Evolutionary conservation across 2,329 filamentous ascomycete species (phyloP).

Genomic region (Talaromyces atroroseus): DNA sequence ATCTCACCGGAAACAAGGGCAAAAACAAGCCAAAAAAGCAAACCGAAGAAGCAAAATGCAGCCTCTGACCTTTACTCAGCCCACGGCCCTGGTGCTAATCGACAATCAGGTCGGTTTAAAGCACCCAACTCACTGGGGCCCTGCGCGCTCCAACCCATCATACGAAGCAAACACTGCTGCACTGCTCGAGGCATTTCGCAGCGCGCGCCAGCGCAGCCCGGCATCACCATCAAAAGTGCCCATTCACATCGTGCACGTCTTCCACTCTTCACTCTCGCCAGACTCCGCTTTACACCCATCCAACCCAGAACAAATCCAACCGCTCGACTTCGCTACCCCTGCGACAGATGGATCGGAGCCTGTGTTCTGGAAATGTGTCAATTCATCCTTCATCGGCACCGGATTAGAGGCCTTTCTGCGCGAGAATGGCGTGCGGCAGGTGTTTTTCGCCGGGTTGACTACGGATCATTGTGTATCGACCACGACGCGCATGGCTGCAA

Average conservation of each 20-base stretch:
- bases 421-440: constrained; percentile 29
- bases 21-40: not conserved
- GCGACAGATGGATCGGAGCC: constrained; percentile 30
- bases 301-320: constrained; percentile 22
- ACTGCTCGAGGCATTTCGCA: constrained; percentile 34
- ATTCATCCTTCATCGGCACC: constrained; percentile 45
- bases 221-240: not conserved
- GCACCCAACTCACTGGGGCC: constrained; percentile 37
- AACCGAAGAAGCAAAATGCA: not conserved
- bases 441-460: constrained; percentile 41
- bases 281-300: constrained; percentile 34
- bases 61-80: constrained; percentile 14
- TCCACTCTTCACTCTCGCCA: constrained; percentile 37
- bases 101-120: constrained; percentile 44
- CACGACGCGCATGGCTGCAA: constrained; percentile 44
- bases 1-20: not conserved
- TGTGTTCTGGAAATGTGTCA: constrained; percentile 42
- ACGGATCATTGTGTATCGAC: constrained; percentile 50
- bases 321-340: constrained; percentile 27
- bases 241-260: constrained; percentile 42
- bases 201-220: constrained; percentile 17
- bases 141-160: constrained; percentile 39
- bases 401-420: constrained; percentile 36
- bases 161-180: constrained; percentile 41
- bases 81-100: constrained; percentile 44